Conservation (phyloP, 345 rosid genomes). For the Salix caprea region DNA sequence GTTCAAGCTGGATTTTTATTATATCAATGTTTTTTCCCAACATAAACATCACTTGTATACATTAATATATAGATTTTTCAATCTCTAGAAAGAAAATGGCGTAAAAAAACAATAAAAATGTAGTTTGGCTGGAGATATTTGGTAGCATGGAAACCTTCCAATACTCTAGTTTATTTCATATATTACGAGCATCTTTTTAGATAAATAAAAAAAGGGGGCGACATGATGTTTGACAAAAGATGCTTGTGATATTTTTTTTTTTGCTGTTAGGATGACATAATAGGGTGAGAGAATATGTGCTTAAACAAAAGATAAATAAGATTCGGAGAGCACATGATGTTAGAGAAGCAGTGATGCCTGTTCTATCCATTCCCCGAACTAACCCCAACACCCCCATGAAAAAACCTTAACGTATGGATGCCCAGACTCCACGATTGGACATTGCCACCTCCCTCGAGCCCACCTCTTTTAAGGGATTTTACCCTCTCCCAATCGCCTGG, state of each 20-base stretch:
- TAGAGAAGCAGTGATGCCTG: slow-evolving; percentile 15
- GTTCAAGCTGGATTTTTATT: too few relatives aligned
- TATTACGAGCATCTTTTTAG: background rate
- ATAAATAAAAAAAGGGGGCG: slow-evolving; percentile 3
- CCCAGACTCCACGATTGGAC: slow-evolving; percentile 30
- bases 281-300: slow-evolving; percentile 35
- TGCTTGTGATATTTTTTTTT: background rate
- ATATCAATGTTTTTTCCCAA: too few relatives aligned
- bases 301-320: slow-evolving; percentile 2
- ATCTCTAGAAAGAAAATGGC: too few relatives aligned
- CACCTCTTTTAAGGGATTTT: slow-evolving; percentile 21
- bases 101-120: too few relatives aligned
- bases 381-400: background rate
- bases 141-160: too few relatives aligned
- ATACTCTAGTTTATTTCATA: background rate
- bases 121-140: too few relatives aligned
- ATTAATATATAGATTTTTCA: too few relatives aligned
- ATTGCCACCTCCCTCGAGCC: background rate
- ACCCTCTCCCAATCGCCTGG: background rate
- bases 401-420: slow-evolving; percentile 5
- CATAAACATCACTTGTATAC: too few relatives aligned
- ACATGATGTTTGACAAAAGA: slow-evolving; percentile 18
- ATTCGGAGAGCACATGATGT: slow-evolving; percentile 26
- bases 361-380: background rate
- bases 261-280: slow-evolving; percentile 12